phyloP scores from a whole-genome alignment of 371 early-diverging fungal genomes.

The Mortierella sp. region DNA sequence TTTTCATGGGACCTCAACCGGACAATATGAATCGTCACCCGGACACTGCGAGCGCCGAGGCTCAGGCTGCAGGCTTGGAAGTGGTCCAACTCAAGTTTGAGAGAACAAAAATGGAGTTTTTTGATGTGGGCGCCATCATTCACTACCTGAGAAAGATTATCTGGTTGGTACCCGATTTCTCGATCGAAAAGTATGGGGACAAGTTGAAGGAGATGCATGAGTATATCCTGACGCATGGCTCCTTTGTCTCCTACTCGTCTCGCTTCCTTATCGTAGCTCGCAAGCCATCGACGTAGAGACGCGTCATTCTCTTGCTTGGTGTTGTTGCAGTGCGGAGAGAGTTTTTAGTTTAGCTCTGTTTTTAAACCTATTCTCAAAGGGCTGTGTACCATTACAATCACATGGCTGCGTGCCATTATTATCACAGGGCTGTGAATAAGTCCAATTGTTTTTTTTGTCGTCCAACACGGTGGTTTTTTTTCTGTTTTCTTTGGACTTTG shows the following conservation, averaged over 20 bases:
- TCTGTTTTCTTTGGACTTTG: no score
- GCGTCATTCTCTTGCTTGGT: no score
- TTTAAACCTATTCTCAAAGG: no score
- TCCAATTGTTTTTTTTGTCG: no score
- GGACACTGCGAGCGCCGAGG: slow-evolving; percentile 28
- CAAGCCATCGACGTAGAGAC: no score
- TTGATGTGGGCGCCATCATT: slow-evolving; percentile 49
- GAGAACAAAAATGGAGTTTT: slow-evolving; percentile 36
- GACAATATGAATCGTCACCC: slow-evolving; percentile 20
- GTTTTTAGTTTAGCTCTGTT: no score
- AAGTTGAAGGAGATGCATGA: slow-evolving; percentile 38
- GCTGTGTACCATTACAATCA: no score
- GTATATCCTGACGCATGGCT: slow-evolving; percentile 20
- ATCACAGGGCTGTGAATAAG: no score
- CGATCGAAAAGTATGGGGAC: slow-evolving; percentile 46
- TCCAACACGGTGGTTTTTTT: no score
- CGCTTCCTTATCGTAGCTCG: slow-evolving; percentile 13
- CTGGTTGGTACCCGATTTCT: slow-evolving; percentile 44
- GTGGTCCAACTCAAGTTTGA: slow-evolving; percentile 24
- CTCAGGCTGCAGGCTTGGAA: slow-evolving; percentile 29
- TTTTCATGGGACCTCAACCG: slow-evolving; percentile 35
- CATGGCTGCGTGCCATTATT: no score
- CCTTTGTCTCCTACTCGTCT: slow-evolving; percentile 10
- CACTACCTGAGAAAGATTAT: slow-evolving; percentile 42
- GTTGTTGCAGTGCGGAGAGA: no score